These are phyloP conservation scores for Zasmidium angulare DNA, from an alignment of 2,329 filamentous ascomycete genomes.

Conservation along the genomic window DNA sequence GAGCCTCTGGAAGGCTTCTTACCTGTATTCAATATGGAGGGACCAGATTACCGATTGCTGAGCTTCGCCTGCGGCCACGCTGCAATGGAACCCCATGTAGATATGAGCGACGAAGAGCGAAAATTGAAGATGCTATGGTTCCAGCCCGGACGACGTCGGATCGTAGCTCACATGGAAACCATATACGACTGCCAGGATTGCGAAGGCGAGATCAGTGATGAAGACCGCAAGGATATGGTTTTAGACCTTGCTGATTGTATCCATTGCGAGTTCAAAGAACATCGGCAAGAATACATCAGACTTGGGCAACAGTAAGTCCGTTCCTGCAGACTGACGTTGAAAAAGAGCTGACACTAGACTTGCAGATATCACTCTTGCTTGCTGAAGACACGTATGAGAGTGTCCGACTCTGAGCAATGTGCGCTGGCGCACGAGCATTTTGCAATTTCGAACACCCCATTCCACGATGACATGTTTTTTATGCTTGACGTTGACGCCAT, in stretches of 20 bases:
- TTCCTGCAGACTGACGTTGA: neutral
- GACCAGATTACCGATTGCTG: neutral
- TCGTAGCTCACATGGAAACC: neutral
- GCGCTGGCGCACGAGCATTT: neutral
- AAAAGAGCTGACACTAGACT: neutral
- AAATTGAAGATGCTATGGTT: neutral
- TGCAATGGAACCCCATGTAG: neutral
- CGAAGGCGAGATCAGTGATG: neutral
- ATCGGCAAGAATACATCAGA: neutral
- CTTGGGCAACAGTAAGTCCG: neutral
- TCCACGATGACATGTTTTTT: neutral
- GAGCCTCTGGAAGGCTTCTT: neutral
- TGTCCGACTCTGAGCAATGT: neutral
- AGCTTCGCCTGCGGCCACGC: neutral
- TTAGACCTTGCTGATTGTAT: neutral
- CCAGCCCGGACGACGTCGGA: neutral
- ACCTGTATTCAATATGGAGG: neutral
- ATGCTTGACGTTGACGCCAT: neutral
- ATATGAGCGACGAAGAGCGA: neutral
- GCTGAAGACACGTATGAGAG: neutral
- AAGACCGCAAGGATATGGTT: neutral
- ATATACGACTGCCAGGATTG: neutral
- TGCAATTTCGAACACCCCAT: neutral
- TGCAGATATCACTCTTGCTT: neutral
- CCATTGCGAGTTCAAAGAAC: neutral